phyloP scores from a whole-genome alignment of 2,329 filamentous ascomycete species.

The Ascochyta pisi region DNA sequence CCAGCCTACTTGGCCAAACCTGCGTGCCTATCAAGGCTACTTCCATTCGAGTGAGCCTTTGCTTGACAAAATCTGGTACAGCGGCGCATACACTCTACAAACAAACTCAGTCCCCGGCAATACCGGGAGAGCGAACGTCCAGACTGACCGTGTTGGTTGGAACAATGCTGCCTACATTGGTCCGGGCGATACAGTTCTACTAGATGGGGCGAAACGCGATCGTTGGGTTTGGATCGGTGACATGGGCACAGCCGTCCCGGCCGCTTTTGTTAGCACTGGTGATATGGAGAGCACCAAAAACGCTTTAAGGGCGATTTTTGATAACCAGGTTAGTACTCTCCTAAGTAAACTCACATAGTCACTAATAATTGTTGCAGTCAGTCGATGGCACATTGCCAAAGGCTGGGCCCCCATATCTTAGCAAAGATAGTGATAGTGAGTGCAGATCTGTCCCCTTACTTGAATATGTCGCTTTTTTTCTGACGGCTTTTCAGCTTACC shows the following conservation, averaged over 20 bases:
- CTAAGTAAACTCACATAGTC: no score
- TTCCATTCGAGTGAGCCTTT: conserved; percentile 47
- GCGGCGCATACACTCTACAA: conserved; percentile 53
- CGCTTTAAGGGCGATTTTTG: conserved; percentile 54
- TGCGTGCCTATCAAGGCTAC: conserved; percentile 51
- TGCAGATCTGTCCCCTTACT: neutral
- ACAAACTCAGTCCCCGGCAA: conserved; percentile 46
- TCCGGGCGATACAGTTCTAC: conserved; percentile 50
- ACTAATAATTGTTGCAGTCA: neutral
- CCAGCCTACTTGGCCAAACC: conserved; percentile 58
- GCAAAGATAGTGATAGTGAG: conserved; percentile 39
- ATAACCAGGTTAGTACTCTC: conserved; percentile 42
- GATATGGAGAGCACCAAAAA: conserved; percentile 57
- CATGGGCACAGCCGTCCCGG: conserved; percentile 59
- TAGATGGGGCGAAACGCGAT: conserved; percentile 14
- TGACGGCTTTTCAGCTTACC: conserved; percentile 28
- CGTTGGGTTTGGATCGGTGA: conserved; percentile 15
- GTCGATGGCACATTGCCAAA: conserved; percentile 48
- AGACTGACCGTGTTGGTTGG: conserved; percentile 4
- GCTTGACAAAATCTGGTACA: conserved; percentile 65
- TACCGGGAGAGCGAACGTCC: conserved; percentile 30
- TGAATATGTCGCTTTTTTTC: neutral
- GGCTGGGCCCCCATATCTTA: conserved; percentile 50
- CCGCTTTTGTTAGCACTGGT: conserved; percentile 52
- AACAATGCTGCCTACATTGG: conserved; percentile 51